phyloP scores from a whole-genome alignment of 257 asterid species.

The Solanum boliviense region DNA sequence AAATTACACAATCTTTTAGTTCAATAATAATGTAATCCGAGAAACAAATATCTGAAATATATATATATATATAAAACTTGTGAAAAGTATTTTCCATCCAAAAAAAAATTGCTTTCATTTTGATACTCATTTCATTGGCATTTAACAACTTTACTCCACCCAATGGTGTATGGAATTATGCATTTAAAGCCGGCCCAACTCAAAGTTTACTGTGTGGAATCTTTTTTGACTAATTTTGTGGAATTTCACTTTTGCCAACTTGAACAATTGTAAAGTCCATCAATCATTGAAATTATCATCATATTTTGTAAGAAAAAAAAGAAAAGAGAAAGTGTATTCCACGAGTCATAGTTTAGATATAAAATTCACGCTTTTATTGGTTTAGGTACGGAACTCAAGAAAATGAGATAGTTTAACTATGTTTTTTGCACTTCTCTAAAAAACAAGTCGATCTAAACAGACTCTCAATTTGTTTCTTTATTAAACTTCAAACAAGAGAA shows the following conservation, averaged over 20 bases:
- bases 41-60: background rate
- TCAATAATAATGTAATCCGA: background rate
- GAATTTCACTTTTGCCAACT: background rate
- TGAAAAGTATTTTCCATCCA: background rate
- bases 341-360: too few species aligned
- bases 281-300: background rate
- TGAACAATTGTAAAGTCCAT: background rate
- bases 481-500: background rate
- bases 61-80: background rate
- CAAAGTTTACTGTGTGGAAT: background rate
- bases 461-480: background rate
- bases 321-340: rapidly evolving
- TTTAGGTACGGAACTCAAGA: background rate
- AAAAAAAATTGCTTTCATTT: background rate
- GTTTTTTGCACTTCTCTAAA: background rate
- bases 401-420: too few species aligned
- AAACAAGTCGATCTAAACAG: background rate
- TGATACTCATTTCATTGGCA: background rate
- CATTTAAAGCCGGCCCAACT: background rate
- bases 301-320: background rate
- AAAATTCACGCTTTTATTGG: too few species aligned
- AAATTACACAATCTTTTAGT: background rate
- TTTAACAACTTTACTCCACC: background rate
- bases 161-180: background rate
- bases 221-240: background rate